Evolutionary conservation across 1,284 basidiomycete species (phyloP), one percentile per base, ranked within the genome.

Genomic region (Microbotryum scabiosae): DNA sequence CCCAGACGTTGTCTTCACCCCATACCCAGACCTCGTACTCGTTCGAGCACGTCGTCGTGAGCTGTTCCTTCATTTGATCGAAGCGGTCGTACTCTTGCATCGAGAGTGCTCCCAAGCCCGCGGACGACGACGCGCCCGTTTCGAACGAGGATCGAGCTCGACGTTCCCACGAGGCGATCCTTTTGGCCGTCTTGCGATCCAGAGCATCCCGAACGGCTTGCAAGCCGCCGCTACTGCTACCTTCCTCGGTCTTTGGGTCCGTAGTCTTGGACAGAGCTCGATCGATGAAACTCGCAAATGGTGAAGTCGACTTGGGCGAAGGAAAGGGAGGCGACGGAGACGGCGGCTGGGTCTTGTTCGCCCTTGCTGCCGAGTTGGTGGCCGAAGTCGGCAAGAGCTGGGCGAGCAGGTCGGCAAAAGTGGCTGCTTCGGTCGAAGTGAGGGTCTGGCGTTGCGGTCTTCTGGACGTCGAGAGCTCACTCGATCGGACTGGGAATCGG

Each of bases 391-490:
- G 66, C 32, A 68, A 46, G 51, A 68, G 60, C 36, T 66, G 55
- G 8, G 54, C 53, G n/a, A 68, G 54, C 21, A 68, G 46, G 46
- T 68, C 64, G 49, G 60, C 60, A 51, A 68, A 68, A 0, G 62
- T 60, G 32, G 57, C 57, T 1, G 59, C 58, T 51, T 68, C 66
- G 0, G 56, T 47, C 10, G 59, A 41, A 16, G 56, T 60, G 32
- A 68, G 51, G 23, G 23, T 32, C 45, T 68, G 66, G 2, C 60
- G 55, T 36, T 68, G 66, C 23, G 59, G 43, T 8, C 23, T 49
- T 14, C 47, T 25, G 4, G 55, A 56, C 26, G 9, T 20, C n/a
- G 55, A 50, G 30, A 12, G 45, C 16, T 4, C 36, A 6, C 12
- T 41, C 36, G 36, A 41, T 41, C 36, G 36, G 16, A 41, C 16